Evolutionary conservation across 257 asterid genomes (phyloP).

Genomic region (Marsdenia floribunda): DNA sequence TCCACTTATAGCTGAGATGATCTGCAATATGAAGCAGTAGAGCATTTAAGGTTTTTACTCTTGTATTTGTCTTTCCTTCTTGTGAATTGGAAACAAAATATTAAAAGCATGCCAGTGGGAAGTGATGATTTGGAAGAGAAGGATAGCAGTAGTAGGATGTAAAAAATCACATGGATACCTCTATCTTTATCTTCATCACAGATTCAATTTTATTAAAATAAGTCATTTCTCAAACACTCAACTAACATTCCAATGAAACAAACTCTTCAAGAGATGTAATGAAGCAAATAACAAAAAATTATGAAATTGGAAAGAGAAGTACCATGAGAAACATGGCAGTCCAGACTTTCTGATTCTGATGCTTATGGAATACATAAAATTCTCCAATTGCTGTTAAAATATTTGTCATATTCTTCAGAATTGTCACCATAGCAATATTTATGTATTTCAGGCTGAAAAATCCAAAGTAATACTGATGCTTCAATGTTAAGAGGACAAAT

Average conservation of each 20-base stretch:
- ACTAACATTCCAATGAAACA: not conserved
- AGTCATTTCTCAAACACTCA: not conserved
- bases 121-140: not conserved
- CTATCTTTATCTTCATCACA: not conserved
- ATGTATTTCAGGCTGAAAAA: constrained; percentile 45
- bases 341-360: constrained; percentile 48
- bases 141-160: not conserved
- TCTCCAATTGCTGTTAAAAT: constrained; percentile 49
- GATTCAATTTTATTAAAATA: not conserved
- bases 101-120: not conserved
- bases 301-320: constrained; percentile 13
- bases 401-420: constrained; percentile 51
- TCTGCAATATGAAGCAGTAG: constrained; percentile 17
- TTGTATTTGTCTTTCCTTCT: not conserved
- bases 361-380: constrained; percentile 43
- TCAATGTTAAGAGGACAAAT: constrained; percentile 6
- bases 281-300: not conserved
- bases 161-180: not conserved
- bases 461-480: constrained; percentile 20
- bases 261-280: not conserved
- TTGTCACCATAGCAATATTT: constrained; percentile 55
- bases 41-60: not conserved
- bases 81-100: not conserved
- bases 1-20: constrained; percentile 42
- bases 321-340: constrained; percentile 53